Conservation (phyloP, 306 rosid species). For the Pyrus betulifolia region DNA sequence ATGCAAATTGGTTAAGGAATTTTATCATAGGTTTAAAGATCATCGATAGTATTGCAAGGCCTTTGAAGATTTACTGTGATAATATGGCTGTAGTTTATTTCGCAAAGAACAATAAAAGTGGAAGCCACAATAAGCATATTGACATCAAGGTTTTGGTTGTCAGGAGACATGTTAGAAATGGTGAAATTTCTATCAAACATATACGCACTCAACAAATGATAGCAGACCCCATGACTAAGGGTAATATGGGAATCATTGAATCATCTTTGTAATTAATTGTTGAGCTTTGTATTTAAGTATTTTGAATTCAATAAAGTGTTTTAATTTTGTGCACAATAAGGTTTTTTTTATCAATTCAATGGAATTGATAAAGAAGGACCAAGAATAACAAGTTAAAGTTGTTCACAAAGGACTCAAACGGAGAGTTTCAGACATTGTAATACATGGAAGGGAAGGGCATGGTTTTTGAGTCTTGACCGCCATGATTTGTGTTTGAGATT, state of each 20-base stretch:
- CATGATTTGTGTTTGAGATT: too few species aligned
- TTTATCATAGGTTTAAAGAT: not conserved
- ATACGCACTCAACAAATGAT: not conserved
- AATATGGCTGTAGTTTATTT: not conserved
- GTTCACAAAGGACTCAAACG: too few species aligned
- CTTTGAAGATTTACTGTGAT: not conserved
- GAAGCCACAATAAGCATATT: not conserved
- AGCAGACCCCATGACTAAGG: not conserved
- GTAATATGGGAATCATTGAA: not conserved
- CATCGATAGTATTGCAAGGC: not conserved
- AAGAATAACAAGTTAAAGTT: too few species aligned
- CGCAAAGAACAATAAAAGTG: not conserved
- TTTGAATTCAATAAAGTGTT: too few species aligned
- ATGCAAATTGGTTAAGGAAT: not conserved
- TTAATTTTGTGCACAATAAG: too few species aligned
- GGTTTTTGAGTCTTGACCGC: too few species aligned
- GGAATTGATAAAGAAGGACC: too few species aligned
- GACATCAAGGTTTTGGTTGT: not conserved
- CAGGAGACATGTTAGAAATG: not conserved
- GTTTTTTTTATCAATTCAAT: too few species aligned
- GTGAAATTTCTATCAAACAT: not conserved
- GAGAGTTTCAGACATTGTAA: too few species aligned
- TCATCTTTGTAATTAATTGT: not conserved
- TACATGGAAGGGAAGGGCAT: too few species aligned
- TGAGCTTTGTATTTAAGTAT: too few species aligned